phyloP scores from a whole-genome alignment of 192 early-diverging fungal species.

The Entomortierella lignicola region DNA sequence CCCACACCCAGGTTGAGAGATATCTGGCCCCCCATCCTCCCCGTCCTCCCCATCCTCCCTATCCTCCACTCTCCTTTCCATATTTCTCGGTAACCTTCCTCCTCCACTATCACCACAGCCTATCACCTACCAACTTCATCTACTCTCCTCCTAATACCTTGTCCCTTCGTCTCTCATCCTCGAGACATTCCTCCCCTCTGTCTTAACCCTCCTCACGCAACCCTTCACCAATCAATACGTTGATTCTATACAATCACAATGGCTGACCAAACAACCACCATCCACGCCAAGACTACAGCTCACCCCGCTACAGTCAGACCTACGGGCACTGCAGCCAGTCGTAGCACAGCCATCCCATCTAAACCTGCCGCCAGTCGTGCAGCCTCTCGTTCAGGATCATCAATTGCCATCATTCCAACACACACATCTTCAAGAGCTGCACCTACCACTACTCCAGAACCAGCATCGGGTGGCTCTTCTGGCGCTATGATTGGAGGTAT shows the following conservation, averaged over 20 bases:
- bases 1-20: constrained; percentile 52
- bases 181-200: not conserved
- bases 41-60: not conserved
- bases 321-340: not conserved
- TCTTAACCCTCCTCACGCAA: not conserved
- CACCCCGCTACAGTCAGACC: not conserved
- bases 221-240: too few species aligned
- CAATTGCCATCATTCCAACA: not conserved
- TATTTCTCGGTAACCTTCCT: not conserved
- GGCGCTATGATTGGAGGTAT: constrained; percentile 37
- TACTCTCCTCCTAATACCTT: too few species aligned
- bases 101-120: not conserved
- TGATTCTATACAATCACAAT: too few species aligned
- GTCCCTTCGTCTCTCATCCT: not conserved
- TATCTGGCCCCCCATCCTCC: constrained; percentile 23
- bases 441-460: constrained; percentile 1
- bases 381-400: not conserved
- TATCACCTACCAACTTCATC: not conserved
- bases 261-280: constrained; percentile 19
- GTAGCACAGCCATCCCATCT: constrained; percentile 1
- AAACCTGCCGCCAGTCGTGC: not conserved
- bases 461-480: constrained; percentile 20
- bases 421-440: not conserved
- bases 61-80: not conserved
- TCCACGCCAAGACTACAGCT: constrained; percentile 1